phyloP scores from a whole-genome alignment of 768 basidiomycete species.

The Hericium coralloides region DNA sequence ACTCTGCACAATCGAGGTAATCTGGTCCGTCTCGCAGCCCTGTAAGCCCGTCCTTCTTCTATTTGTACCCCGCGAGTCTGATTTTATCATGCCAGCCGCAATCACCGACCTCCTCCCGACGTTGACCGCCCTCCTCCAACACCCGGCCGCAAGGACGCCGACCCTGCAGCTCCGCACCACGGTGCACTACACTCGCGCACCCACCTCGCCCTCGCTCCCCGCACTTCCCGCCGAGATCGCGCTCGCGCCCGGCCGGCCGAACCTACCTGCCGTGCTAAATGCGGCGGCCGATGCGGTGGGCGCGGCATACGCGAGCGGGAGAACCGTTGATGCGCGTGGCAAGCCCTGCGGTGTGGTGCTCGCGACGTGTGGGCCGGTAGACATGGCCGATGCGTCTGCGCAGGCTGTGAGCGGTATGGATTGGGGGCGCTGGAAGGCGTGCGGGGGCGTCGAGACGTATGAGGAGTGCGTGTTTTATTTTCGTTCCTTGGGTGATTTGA shows the following conservation, averaged over 20 bases:
- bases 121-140: neutral
- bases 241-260: constrained; percentile 22
- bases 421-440: constrained; percentile 18
- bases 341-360: constrained; percentile 27
- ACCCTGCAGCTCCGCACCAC: neutral
- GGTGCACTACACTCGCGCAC: neutral
- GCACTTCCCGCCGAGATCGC: constrained; percentile 19
- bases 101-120: neutral
- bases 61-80: neutral
- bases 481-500: neutral
- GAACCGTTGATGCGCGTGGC: neutral
- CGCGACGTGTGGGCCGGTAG: constrained; percentile 33
- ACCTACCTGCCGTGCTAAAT: constrained; percentile 14
- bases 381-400: constrained; percentile 29
- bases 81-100: neutral
- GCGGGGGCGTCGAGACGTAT: constrained; percentile 13
- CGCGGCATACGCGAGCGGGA: constrained; percentile 11
- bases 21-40: constrained; percentile 43
- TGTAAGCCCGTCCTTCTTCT: constrained; percentile 21
- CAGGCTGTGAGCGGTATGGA: constrained; percentile 27
- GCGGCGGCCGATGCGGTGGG: constrained; percentile 18
- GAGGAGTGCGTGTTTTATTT: constrained; percentile 9
- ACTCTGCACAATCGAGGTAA: constrained; percentile 39
- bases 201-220: neutral
- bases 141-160: neutral